Evolutionary conservation across 257 asterid genomes (phyloP), one percentile per base, ranked within the genome.

Genomic region (Rhazya stricta): DNA sequence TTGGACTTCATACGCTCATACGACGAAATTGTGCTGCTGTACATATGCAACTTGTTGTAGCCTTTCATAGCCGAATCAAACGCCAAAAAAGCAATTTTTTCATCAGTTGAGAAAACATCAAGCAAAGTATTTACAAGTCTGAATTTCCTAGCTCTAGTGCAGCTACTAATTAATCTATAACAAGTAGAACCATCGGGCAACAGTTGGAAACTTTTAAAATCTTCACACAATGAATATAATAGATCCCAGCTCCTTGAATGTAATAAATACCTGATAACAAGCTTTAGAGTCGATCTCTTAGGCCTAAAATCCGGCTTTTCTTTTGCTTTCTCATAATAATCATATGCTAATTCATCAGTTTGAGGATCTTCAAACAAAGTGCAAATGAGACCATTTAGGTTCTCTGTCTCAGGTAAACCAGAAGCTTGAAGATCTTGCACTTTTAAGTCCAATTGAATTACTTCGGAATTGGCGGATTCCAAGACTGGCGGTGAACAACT

Each of bases 61-160:
- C 97, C 96, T 85, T 81, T 95, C 97, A 95, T 88, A 4, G 98
- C 95, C 34, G 80, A 86, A 77, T 85, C 96, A 62, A 89, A 91
- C 27, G 92, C 96, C 29, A 79, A 42, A 77, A 84, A 86, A 60
- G 93, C 91, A 36, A 77, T 74, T 18, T 67, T 79, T 45, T 42
- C 73, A 77, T 92, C 89, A 42, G 3, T 60, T 34, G 71, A 72
- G 76, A 86, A 67, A 67, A 89, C 78, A 5, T 85, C 88, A 46
- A 95, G 89, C 48, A 95, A 77, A 74, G n/a, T 76, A 65, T 87
- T 75, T 23, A 85, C 91, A 71, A 88, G 84, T 72, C 82, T 88
- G 75, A 90, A 78, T 76, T 95, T 95, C 84, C 98, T 86, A 76
- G 95, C 89, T 77, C 82, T 91, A 48, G 81, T 76, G 78, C 96